Conservation (phyloP, 768 basidiomycete species). For the Rhizopogon vesiculosus region DNA sequence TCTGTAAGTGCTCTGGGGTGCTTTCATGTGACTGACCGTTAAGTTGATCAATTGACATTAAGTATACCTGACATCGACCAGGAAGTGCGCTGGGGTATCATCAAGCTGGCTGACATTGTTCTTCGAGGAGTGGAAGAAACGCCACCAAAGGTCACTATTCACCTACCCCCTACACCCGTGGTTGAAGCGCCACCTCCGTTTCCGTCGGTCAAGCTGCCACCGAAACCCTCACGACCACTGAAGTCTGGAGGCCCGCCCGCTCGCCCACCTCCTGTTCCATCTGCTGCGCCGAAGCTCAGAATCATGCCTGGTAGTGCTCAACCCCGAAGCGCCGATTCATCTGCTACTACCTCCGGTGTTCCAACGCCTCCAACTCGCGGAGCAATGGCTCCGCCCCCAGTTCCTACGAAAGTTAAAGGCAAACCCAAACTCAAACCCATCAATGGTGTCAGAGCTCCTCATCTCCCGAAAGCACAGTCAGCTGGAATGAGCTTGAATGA, state of each 20-base stretch:
- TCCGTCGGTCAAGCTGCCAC: constrained; percentile 46
- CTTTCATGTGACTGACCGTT: constrained; percentile 1
- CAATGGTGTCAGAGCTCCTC: constrained; percentile 34
- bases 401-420: constrained; percentile 22
- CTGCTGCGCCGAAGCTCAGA: constrained; percentile 54
- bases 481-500: constrained; percentile 77
- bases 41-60: not conserved
- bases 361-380: constrained; percentile 5
- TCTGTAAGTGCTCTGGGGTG: constrained; percentile 46
- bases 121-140: constrained; percentile 81
- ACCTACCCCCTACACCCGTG: constrained; percentile 72
- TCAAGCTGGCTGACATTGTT: constrained; percentile 88
- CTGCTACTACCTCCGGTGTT: constrained; percentile 9
- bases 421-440: constrained; percentile 15
- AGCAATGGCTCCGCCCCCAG: constrained; percentile 26
- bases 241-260: constrained; percentile 31
- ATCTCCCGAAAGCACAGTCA: constrained; percentile 65
- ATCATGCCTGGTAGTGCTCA: constrained; percentile 19
- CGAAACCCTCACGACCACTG: constrained; percentile 33
- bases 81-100: constrained; percentile 85
- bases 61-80: constrained; percentile 77
- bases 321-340: constrained; percentile 12
- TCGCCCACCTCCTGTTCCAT: constrained; percentile 24
- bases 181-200: constrained; percentile 53
- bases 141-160: constrained; percentile 82